Evolutionary conservation across 257 asterid species (phyloP), one percentile per base, ranked within the genome.

Genomic region (Lantana camara): DNA sequence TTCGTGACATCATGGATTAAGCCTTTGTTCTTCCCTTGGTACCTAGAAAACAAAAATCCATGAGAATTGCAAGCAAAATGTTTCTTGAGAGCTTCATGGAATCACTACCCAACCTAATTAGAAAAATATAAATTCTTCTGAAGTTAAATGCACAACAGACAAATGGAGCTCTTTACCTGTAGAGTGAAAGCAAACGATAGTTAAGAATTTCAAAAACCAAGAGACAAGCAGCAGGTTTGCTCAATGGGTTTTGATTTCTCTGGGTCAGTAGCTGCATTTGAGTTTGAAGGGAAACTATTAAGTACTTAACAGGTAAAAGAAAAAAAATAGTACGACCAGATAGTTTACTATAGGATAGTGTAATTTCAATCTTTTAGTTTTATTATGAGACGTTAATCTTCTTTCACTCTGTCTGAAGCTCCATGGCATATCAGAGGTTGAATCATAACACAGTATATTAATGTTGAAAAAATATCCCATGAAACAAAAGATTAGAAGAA

Each of bases 11-110:
- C 99, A 67, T 90, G 86, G 88, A 93, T 85, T 75, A 90, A 75
- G 57, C 86, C 75, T 85, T 88, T 93, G 92, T 85, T 85, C 87
- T 93, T 93, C 71, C 97, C 96, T 74, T 93, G 95, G 77, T 93
- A 93, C 92, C 99, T 93, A 74, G 79, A 66, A 75, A 64, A 71
- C 42, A 51, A 65, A 55, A 9, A 38, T n/a, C n/a, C n/a, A n/a
- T 38, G 45, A 38, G 14, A 6, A 9, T 5, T 5, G 1, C n/a
- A n/a, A n/a, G n/a, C n/a, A n/a, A n/a, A n/a, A 5, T 38, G 44
- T 9, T 50, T 12, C 27, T 20, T 65, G 16, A n/a, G 14, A 41
- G 19, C 7, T 12, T 62, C 16, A 30, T 14, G 41, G 10, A 41
- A 44, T 11, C 27, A 49, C 32, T 13, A 9, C 14, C 40, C 37